A percentile compares a stretch with the other conserved stretches of the same genome.
Conservation (phyloP, 2,329 filamentous ascomycete genomes). For the Lecanicillium sp. region DNA sequence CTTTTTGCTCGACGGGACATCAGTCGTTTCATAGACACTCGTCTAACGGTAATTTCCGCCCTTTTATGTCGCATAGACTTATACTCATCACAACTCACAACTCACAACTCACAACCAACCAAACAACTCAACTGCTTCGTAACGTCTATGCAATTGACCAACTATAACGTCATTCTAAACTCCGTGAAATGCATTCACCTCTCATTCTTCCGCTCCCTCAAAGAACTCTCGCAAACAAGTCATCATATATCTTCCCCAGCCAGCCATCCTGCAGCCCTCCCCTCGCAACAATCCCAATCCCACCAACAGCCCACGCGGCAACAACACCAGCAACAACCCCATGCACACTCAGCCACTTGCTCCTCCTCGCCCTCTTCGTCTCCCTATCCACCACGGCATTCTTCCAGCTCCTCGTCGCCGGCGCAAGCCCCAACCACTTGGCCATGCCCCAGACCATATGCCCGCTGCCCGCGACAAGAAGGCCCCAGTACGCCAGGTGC, state of each 20-base stretch:
- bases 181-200: no score
- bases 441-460: slow-evolving; percentile 82
- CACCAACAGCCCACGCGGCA: slow-evolving; percentile 72
- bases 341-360: slow-evolving; percentile 66
- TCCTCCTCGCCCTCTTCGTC: slow-evolving; percentile 46
- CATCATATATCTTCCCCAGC: slow-evolving; percentile 74
- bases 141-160: no score
- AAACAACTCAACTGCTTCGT: no score
- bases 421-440: slow-evolving; percentile 66
- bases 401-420: slow-evolving; percentile 42
- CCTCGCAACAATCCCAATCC: slow-evolving; percentile 67
- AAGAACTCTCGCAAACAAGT: slow-evolving; percentile 35
- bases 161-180: no score
- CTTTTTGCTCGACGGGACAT: no score
- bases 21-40: no score
- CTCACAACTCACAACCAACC: no score
- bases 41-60: no score
- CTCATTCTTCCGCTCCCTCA: no score
- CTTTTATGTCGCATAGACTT: no score
- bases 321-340: slow-evolving; percentile 48
- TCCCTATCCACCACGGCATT: slow-evolving; percentile 38
- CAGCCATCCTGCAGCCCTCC: slow-evolving; percentile 65
- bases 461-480: slow-evolving; percentile 60
- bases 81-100: no score
- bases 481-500: slow-evolving; percentile 58